These are phyloP conservation scores for Rhizopogon vulgaris DNA, from an alignment of 768 basidiomycete species.

Conservation along the genomic window DNA sequence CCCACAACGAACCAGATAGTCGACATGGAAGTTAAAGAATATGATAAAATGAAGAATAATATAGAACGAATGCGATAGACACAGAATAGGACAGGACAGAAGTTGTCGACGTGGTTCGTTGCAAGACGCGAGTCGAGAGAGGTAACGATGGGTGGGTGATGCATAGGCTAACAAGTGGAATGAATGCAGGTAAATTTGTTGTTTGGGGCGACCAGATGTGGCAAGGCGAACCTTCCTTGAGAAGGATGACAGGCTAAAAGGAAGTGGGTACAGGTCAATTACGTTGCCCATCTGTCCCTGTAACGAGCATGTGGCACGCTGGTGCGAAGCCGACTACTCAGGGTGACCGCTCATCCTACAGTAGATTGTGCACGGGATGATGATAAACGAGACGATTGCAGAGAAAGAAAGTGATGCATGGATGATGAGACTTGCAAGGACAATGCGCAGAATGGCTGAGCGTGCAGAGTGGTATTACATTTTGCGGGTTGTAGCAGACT, in stretches of 20 bases:
- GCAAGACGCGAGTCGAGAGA: constrained; percentile 36
- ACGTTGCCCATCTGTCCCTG: constrained; percentile 1
- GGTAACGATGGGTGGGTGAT: constrained; percentile 45
- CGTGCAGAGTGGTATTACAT: constrained; percentile 72
- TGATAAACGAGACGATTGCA: constrained; percentile 49
- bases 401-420: constrained; percentile 58
- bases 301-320: constrained; percentile 17
- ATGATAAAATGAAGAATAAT: constrained; percentile 84
- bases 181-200: constrained; percentile 37
- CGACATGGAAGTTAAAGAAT: constrained; percentile 37
- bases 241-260: constrained; percentile 6
- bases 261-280: background rate
- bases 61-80: constrained; percentile 54
- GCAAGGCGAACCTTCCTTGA: constrained; percentile 12
- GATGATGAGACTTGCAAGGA: constrained; percentile 57
- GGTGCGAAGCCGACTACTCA: constrained; percentile 2
- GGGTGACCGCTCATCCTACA: constrained; percentile 11
- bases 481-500: constrained; percentile 54
- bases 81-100: constrained; percentile 34
- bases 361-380: constrained; percentile 43
- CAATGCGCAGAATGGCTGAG: constrained; percentile 54
- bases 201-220: constrained; percentile 12
- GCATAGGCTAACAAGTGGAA: constrained; percentile 47
- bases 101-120: constrained; percentile 50
- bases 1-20: constrained; percentile 29